Evolutionary conservation across 2,329 filamentous ascomycete genomes (phyloP).

Genomic region (Neonectria sp.): DNA sequence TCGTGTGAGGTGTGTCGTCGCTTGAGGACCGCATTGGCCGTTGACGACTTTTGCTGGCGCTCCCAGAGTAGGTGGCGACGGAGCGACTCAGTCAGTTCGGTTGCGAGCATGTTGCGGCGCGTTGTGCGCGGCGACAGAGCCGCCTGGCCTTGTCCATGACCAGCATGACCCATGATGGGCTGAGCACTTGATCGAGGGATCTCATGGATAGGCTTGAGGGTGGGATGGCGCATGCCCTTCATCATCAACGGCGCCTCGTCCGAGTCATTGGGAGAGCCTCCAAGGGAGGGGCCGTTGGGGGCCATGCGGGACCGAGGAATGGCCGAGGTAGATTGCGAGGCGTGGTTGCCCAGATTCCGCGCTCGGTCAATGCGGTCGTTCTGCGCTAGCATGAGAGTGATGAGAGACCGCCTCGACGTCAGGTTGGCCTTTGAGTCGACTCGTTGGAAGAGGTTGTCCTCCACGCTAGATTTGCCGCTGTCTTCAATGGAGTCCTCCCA

Average conservation of each 20-base stretch:
- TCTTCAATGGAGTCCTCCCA: slow-evolving; percentile 82
- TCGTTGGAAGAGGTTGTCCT: slow-evolving; percentile 89
- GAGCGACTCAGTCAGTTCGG: slow-evolving; percentile 93
- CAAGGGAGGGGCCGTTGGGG: slow-evolving; percentile 60
- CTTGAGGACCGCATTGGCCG: slow-evolving; percentile 90
- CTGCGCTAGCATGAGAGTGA: slow-evolving; percentile 89
- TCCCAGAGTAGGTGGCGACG: slow-evolving; percentile 95
- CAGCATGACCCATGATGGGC: slow-evolving; percentile 83
- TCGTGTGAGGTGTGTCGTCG: slow-evolving; percentile 92
- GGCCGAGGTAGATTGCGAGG: slow-evolving; percentile 78
- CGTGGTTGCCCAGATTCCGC: slow-evolving; percentile 77
- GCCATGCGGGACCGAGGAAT: slow-evolving; percentile 73
- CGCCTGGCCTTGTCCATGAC: slow-evolving; percentile 75
- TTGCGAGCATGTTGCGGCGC: slow-evolving; percentile 94
- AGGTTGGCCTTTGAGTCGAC: slow-evolving; percentile 91
- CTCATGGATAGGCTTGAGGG: slow-evolving; percentile 71
- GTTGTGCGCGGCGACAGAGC: slow-evolving; percentile 93
- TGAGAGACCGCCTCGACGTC: slow-evolving; percentile 87
- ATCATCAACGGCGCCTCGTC: slow-evolving; percentile 76
- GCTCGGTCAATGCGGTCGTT: slow-evolving; percentile 82
- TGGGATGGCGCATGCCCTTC: slow-evolving; percentile 68
- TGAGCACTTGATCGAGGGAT: slow-evolving; percentile 78
- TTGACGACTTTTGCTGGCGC: slow-evolving; percentile 92
- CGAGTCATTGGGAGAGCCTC: slow-evolving; percentile 70
- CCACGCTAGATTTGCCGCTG: slow-evolving; percentile 85